phyloP scores from a whole-genome alignment of 75 land plant genomes.

The Cupressus sempervirens region DNA sequence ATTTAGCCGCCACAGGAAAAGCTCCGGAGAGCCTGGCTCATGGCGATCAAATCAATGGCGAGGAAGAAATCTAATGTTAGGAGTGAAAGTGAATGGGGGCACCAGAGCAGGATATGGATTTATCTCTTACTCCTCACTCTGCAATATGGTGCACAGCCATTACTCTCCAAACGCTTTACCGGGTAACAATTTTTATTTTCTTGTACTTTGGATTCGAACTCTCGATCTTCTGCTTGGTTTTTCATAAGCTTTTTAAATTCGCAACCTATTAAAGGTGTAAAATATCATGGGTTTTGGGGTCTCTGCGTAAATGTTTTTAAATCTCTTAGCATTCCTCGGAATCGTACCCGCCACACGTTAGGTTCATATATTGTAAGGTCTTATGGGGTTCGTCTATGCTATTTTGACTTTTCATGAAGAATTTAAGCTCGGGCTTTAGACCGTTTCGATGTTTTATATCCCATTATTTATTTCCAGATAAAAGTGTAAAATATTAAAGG shows the following conservation, averaged over 20 bases:
- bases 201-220: background rate
- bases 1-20: background rate
- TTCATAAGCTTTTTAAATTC: too few species aligned
- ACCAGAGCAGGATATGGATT: conserved; percentile 38
- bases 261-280: too few species aligned
- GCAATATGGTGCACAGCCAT: conserved; percentile 94
- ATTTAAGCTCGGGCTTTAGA: background rate
- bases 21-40: background rate
- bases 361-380: background rate
- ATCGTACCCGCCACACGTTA: background rate
- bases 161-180: conserved; percentile 86
- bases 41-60: background rate
- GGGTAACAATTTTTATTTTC: conserved; percentile 32
- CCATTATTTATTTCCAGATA: background rate
- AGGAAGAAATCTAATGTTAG: background rate
- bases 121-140: conserved; percentile 73
- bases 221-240: background rate
- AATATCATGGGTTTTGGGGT: background rate
- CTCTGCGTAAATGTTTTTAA: background rate
- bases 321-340: background rate
- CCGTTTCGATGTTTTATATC: background rate
- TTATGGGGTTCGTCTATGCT: background rate
- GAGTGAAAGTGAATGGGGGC: background rate
- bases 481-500: too few species aligned
- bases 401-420: background rate